These are phyloP conservation scores for Zygoascus meyerae DNA, from an alignment of 1,139 yeast species.

Conservation along the genomic window DNA sequence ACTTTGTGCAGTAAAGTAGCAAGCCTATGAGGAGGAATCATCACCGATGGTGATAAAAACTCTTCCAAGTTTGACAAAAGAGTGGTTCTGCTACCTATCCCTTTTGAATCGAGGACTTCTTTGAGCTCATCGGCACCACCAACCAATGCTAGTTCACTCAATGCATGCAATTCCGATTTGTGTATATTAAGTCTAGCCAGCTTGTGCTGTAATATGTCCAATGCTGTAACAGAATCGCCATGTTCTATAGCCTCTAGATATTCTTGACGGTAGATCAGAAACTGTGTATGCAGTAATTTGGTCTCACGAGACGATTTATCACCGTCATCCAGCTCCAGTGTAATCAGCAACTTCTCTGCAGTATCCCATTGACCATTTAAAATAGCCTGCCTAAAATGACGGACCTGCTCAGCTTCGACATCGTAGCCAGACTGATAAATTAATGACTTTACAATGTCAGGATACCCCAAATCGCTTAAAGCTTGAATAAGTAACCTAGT, in stretches of 20 bases:
- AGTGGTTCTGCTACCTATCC: constrained; percentile 35
- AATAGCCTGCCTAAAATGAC: constrained; percentile 38
- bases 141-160: constrained; percentile 37
- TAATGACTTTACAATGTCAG: constrained; percentile 36
- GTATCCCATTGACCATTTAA: constrained; percentile 40
- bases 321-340: constrained; percentile 25
- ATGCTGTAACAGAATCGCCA: constrained; percentile 36
- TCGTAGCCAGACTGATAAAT: constrained; percentile 40
- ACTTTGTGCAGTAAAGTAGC: constrained; percentile 49
- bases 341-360: constrained; percentile 36
- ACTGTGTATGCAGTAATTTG: constrained; percentile 22
- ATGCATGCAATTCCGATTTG: constrained; percentile 29
- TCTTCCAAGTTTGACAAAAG: constrained; percentile 42
- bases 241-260: constrained; percentile 30
- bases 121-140: constrained; percentile 32
- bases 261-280: constrained; percentile 32
- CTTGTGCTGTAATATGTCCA: constrained; percentile 38
- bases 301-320: constrained; percentile 15
- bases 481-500: constrained; percentile 47
- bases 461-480: constrained; percentile 45
- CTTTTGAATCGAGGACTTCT: constrained; percentile 37
- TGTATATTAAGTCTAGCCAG: constrained; percentile 18
- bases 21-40: constrained; percentile 50
- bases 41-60: constrained; percentile 46
- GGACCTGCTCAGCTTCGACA: constrained; percentile 35